Percentiles rank a stretch among this genome's conserved stretches.
phyloP scores from a whole-genome alignment of 192 early-diverging fungal species.

The Dissophora globulifera region DNA sequence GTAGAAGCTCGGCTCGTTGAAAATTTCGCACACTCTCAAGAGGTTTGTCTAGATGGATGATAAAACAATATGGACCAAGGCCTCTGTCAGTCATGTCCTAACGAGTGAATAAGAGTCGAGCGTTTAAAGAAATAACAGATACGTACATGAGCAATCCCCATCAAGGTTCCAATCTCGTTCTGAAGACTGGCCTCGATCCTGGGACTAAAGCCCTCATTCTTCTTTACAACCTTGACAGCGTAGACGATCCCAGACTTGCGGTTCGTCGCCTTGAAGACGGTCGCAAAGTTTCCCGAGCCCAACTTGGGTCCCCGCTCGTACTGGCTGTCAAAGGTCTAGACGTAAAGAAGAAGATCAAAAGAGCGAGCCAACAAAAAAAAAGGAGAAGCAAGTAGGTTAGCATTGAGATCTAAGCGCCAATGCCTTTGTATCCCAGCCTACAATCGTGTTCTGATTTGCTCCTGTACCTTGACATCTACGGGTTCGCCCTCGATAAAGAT shows the following conservation, averaged over 20 bases:
- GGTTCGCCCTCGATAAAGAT: conserved; percentile 50
- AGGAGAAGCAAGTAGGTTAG: too few relatives aligned
- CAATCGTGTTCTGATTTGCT: too few relatives aligned
- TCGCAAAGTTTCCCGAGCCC: conserved; percentile 71
- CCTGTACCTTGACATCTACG: conserved; percentile 23
- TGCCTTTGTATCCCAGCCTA: too few relatives aligned
- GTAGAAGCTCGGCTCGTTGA: conserved; percentile 21
- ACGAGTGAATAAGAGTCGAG: too few relatives aligned
- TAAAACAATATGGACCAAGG: conserved; percentile 41
- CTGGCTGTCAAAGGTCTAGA: conserved; percentile 51
- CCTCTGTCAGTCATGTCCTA: too few relatives aligned
- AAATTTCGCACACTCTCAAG: conserved; percentile 40
- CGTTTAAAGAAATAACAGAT: too few relatives aligned
- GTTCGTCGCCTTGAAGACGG: conserved; percentile 66
- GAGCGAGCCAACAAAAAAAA: too few relatives aligned
- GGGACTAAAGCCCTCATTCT: conserved; percentile 75
- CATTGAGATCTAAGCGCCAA: too few relatives aligned
- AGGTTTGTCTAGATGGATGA: conserved; percentile 19
- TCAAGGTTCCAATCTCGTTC: conserved; percentile 76
- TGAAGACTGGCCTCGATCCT: conserved; percentile 70
- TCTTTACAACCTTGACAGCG: conserved; percentile 80
- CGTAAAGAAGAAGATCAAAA: too few relatives aligned
- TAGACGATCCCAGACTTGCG: conserved; percentile 64
- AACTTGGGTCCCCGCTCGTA: conserved; percentile 42
- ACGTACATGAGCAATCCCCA: conserved; percentile 70